Evolutionary conservation across 495 filamentous ascomycete species (phyloP).

Genomic region (Articulospora tetracladia): DNA sequence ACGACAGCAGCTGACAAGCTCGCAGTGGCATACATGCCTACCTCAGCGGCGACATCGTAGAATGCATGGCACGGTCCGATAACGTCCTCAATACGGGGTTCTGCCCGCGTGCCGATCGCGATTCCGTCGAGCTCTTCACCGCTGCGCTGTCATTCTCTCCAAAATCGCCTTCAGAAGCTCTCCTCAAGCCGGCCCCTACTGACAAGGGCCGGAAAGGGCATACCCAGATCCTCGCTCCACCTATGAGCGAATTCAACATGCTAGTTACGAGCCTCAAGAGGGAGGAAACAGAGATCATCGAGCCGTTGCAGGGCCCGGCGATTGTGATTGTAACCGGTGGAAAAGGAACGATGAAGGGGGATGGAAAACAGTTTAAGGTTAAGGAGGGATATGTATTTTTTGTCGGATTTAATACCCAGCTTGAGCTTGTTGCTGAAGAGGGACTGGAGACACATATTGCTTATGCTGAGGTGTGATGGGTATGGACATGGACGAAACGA

Average conservation of each 20-base stretch:
- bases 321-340: conserved; percentile 64
- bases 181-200: conserved; percentile 43
- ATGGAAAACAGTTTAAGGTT: conserved; percentile 48
- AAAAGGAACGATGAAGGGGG: conserved; percentile 51
- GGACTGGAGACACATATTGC: conserved; percentile 16
- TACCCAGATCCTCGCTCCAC: conserved; percentile 61
- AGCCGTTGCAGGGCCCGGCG: conserved; percentile 56
- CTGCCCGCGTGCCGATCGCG: conserved; percentile 60
- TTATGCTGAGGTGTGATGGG: conserved; percentile 17
- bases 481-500: not conserved
- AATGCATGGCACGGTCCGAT: conserved; percentile 81
- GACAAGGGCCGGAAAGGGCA: conserved; percentile 52
- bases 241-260: conserved; percentile 71
- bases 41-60: conserved; percentile 73
- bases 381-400: conserved; percentile 67
- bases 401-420: conserved; percentile 36
- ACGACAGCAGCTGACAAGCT: not conserved
- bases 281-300: conserved; percentile 56
- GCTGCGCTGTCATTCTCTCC: conserved; percentile 58
- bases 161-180: conserved; percentile 49
- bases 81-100: conserved; percentile 77
- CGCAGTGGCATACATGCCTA: conserved; percentile 69
- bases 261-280: conserved; percentile 52
- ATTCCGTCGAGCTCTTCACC: conserved; percentile 59
- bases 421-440: conserved; percentile 15